These are phyloP conservation scores for Usnea hakonensis DNA, from an alignment of 495 filamentous ascomycete species.

Conservation along the genomic window DNA sequence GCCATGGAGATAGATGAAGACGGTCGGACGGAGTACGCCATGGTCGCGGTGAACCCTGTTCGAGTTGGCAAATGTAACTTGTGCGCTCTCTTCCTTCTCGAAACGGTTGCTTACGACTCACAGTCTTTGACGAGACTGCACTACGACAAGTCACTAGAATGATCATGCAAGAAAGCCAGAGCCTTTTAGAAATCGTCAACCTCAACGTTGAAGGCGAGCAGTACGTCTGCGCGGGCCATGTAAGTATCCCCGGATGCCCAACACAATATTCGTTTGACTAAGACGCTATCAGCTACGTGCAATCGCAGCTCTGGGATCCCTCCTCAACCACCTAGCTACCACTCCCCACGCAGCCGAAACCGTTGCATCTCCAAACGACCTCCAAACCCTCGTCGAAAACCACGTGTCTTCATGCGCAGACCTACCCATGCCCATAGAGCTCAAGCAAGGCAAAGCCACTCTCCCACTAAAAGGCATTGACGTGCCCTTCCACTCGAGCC, in stretches of 20 bases:
- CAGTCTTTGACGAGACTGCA: slow-evolving; percentile 24
- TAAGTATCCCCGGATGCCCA: slow-evolving; percentile 19
- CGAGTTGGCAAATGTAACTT: slow-evolving; percentile 26
- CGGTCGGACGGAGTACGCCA: slow-evolving; percentile 30
- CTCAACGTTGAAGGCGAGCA: slow-evolving; percentile 34
- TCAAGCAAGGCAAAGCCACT: slow-evolving; percentile 27
- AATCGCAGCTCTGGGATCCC: not conserved
- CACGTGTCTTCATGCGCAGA: slow-evolving; percentile 2
- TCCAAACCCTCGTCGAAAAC: not conserved
- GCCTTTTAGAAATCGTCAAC: slow-evolving; percentile 38
- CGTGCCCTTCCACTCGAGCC: slow-evolving; percentile 37
- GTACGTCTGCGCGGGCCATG: slow-evolving; percentile 39
- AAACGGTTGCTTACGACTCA: not conserved
- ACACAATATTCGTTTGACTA: not conserved
- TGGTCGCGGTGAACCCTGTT: slow-evolving; percentile 37
- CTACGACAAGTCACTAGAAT: slow-evolving; percentile 23
- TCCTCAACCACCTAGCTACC: not conserved
- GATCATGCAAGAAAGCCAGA: slow-evolving; percentile 21
- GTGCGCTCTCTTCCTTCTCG: not conserved
- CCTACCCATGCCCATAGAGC: slow-evolving; percentile 22
- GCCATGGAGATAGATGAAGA: slow-evolving; percentile 29
- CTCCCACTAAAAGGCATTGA: slow-evolving; percentile 38
- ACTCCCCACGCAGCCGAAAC: not conserved
- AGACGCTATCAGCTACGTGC: slow-evolving; percentile 6
- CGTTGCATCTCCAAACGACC: too few species aligned